Evolutionary conservation across 257 asterid genomes (phyloP).

Genomic region (Hygrophila difformis): DNA sequence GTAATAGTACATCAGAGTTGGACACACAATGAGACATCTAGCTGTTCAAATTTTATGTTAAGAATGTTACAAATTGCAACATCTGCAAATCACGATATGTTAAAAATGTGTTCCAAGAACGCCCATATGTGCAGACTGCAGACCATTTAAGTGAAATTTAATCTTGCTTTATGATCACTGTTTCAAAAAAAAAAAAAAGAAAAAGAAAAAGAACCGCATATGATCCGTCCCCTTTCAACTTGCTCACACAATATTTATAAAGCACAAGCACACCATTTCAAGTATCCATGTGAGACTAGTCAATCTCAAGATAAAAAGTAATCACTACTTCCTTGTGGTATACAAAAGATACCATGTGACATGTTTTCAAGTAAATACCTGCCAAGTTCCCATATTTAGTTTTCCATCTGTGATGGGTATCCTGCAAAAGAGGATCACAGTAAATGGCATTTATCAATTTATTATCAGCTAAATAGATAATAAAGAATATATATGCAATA

Average conservation of each 20-base stretch:
- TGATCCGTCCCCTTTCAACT: neutral
- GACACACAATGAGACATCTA: too few species aligned
- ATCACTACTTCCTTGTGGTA: neutral
- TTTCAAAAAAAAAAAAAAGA: too few species aligned
- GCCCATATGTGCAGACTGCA: too few species aligned
- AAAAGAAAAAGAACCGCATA: too few species aligned
- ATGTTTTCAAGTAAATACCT: constrained; percentile 32
- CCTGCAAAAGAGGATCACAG: constrained; percentile 34
- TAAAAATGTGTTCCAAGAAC: too few species aligned
- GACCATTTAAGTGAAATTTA: too few species aligned
- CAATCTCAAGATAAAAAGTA: too few species aligned
- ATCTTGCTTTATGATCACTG: too few species aligned
- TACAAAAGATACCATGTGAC: neutral
- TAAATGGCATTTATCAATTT: neutral
- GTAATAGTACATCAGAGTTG: too few species aligned
- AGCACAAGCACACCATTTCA: neutral
- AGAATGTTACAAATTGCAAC: too few species aligned
- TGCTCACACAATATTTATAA: neutral
- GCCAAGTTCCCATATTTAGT: constrained; percentile 98
- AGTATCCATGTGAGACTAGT: neutral
- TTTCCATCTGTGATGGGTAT: constrained; percentile 84
- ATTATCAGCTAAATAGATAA: neutral
- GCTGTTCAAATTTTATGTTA: too few species aligned
- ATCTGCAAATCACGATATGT: too few species aligned
- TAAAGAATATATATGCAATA: constrained; percentile 8